These are phyloP conservation scores for Kernera saxatilis DNA, from an alignment of 345 rosid genomes.

Conservation along the genomic window DNA sequence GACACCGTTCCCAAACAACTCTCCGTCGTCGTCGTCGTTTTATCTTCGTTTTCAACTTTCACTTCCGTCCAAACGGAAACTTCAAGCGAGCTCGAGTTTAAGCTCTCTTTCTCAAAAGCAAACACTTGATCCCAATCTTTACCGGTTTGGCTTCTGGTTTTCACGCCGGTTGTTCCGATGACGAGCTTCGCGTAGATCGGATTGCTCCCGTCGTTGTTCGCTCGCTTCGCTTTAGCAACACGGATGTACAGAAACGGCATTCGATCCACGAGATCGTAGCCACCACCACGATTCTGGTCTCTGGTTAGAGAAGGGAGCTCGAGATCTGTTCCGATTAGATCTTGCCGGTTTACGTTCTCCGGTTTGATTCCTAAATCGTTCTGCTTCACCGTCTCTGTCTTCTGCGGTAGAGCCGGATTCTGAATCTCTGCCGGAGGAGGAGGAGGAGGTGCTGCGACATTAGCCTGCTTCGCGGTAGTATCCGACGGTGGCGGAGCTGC, in stretches of 20 bases:
- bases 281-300: conserved; percentile 49
- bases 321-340: conserved; percentile 36
- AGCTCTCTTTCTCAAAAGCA: conserved; percentile 75
- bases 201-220: conserved; percentile 32
- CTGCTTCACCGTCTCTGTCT: conserved; percentile 32
- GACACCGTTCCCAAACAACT: conserved; percentile 73
- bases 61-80: conserved; percentile 78
- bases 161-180: conserved; percentile 75
- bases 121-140: conserved; percentile 93
- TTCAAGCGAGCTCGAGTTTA: conserved; percentile 65
- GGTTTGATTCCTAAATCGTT: conserved; percentile 26
- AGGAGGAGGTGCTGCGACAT: conserved; percentile 2
- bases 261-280: conserved; percentile 72
- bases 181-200: conserved; percentile 62
- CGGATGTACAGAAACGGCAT: conserved; percentile 83
- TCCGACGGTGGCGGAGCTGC: conserved; percentile 34
- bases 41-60: conserved; percentile 51
- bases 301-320: conserved; percentile 52
- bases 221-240: conserved; percentile 61
- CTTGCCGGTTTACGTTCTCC: conserved; percentile 31
- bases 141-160: conserved; percentile 55
- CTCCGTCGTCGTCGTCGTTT: conserved; percentile 32
- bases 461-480: conserved; percentile 23
- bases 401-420: conserved; percentile 45
- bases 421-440: conserved; percentile 35